Base-by-base conservation (phyloP, 2,329 filamentous ascomycete species). In the Botrytis deweyae region DNA sequence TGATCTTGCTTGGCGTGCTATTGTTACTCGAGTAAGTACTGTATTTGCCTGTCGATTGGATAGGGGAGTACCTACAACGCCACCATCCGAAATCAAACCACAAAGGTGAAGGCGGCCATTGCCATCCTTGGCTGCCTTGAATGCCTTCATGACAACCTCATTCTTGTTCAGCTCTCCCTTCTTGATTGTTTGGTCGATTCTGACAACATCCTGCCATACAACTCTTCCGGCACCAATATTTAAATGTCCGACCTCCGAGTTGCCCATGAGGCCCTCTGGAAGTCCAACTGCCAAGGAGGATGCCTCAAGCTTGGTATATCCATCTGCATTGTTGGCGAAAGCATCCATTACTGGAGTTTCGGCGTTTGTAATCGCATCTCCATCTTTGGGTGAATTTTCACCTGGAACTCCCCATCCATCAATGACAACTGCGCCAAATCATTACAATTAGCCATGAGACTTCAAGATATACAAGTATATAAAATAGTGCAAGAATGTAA, bases 171-270 rank as follows among this genome's bases (percentile, higher is more conserved):
- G 74, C 66, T 82, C 80, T 14, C 78, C 78, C 80, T 87, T 86
- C 84, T 91, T 91, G 83, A 99, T 90, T 77, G 92, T 93, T 73
- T 91, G 90, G 84, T 98, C 96, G 85, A 99, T 99, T 80, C 96
- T 93, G 78, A 99, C 96, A 77, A 97, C 93, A 83, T 96, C 95
- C 84, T 99, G 96, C 96, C 96, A 99, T 80, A 99, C 96, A 75
- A 99, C 96, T 81, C 96, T 90, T 74, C 96, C 96, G 74, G 96
- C 96, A 80, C 96, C 96, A 83, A 99, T 98, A 88, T 99, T 99
- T 86, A 99, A 85, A 85, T 99, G 96, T 76, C 96, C 96, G 83
- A 99, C 96, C 85, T 99, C 96, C 79, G 93, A 97, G 88, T 99
- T 99, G 78, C 96, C 96, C 96, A 99, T 99, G 78, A 99, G 87